Evolutionary conservation across 768 basidiomycete genomes (phyloP), one percentile per base, ranked within the genome.

Genomic region (Naganishia friedmannii): DNA sequence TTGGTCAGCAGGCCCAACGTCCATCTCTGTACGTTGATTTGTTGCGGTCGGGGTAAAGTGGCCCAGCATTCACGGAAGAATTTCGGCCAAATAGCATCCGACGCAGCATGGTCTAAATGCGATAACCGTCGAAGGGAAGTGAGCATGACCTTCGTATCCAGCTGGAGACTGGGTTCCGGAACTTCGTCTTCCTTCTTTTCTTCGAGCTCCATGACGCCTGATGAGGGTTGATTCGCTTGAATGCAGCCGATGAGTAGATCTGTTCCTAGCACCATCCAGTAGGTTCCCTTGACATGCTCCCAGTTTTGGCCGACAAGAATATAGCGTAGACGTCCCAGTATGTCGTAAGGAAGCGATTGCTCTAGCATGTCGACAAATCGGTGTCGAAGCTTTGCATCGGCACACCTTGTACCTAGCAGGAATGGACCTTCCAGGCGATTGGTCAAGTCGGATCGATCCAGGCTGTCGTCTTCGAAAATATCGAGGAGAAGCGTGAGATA

Each of bases 291-390:
- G 23, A 99, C 82, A 1, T 89, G 87, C 68, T 98, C 96, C 96
- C 96, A 99, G 75, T 85, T 92, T 81, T 98, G 95, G 19, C 94
- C 89, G 29, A 90, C 93, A 46, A 95, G 84, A 73, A 98, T 88
- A 79, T 94, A 97, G 48, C 90, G 89, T 56, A 99, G 80, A 31
- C 96, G 89, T 70, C 86, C 88, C 69, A 87, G 86, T 13, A 96
- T 85, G 0, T 90, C 89, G 39, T 90, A 87, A 37, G 94, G 91
- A 60, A 97, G 87, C 77, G 90, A 94, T 75, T 87, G 84, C 75
- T 98, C 94, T 72, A 98, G 84, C 53, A 96, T 85, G 77, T 93
- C 92, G 75, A 97, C 85, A 82, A 98, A 99, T 48, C 86, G 85
- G 70, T 90, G 89, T 57, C 96, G 87, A 29, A 96, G 84, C 10